Conservation (phyloP, 805 yeast genomes). For the Millerago galiae region DNA sequence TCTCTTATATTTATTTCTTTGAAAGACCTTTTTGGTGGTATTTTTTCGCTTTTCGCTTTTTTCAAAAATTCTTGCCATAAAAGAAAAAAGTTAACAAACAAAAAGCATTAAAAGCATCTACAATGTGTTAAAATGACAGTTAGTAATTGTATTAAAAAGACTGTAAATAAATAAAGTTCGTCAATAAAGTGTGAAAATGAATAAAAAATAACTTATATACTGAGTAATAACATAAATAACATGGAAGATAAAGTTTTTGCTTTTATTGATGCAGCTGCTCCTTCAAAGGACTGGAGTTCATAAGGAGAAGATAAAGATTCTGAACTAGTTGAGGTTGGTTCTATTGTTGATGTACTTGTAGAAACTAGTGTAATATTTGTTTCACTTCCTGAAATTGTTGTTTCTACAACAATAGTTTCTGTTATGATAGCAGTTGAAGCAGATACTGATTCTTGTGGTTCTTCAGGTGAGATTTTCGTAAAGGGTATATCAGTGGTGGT, state of each 20-base stretch:
- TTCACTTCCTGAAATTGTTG: background rate
- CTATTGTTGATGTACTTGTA: background rate
- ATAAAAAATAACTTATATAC: background rate
- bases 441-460: slow-evolving; percentile 1
- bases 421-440: background rate
- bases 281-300: background rate
- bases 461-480: slow-evolving; percentile 3
- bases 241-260: background rate
- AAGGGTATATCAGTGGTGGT: background rate
- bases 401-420: background rate
- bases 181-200: background rate
- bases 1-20: no score
- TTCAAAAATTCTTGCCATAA: no score
- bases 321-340: no score
- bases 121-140: no score
- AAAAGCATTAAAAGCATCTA: no score
- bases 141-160: no score
- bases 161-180: no score
- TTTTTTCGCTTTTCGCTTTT: no score
- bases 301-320: no score
- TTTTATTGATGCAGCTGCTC: background rate
- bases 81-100: no score
- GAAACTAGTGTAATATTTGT: background rate
- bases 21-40: no score
- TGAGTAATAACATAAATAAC: background rate